Evolutionary conservation across 2,329 filamentous ascomycete species (phyloP).

Genomic region (Calcarisporium arbuscula): DNA sequence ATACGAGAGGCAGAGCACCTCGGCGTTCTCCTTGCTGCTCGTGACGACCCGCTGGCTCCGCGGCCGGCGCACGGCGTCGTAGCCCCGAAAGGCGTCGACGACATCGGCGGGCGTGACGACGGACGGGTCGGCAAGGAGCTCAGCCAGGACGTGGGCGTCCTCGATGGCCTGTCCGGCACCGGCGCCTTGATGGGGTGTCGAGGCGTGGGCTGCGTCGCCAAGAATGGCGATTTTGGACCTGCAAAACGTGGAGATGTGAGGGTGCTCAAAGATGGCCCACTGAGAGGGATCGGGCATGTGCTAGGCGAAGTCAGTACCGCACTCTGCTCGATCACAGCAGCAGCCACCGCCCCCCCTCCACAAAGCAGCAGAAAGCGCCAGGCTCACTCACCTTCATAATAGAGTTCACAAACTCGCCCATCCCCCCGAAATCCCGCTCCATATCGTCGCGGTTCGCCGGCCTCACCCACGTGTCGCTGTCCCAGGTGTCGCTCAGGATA

Average conservation of each 20-base stretch:
- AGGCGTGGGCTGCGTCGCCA: conserved; percentile 43
- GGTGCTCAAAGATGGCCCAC: conserved; percentile 12
- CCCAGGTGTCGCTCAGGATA: conserved; percentile 2
- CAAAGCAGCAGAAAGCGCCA: conserved; percentile 1
- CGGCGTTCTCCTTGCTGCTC: conserved; percentile 9
- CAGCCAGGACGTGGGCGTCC: conserved; percentile 20
- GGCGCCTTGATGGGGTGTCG: conserved; percentile 38
- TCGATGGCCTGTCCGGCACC: conserved; percentile 35
- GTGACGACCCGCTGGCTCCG: conserved; percentile 10
- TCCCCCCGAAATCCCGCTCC: conserved; percentile 8
- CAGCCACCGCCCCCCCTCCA: not conserved
- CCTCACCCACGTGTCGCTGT: conserved; percentile 2
- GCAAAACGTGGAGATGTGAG: conserved; percentile 7
- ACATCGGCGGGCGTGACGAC: conserved; percentile 1
- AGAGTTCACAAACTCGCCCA: conserved; percentile 12
- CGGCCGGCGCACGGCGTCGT: conserved; percentile 10
- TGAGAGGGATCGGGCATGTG: conserved; percentile 8
- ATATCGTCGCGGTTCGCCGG: conserved; percentile 3
- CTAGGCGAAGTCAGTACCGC: conserved; percentile 1
- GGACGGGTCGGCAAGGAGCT: conserved; percentile 7
- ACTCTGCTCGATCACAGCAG: not conserved
- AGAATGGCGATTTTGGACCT: conserved; percentile 32
- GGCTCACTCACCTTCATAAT: conserved; percentile 6
- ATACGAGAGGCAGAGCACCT: conserved; percentile 8
- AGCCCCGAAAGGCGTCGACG: conserved; percentile 8